Conservation (phyloP, 805 yeast species). For the Teunomyces funiuensis region DNA sequence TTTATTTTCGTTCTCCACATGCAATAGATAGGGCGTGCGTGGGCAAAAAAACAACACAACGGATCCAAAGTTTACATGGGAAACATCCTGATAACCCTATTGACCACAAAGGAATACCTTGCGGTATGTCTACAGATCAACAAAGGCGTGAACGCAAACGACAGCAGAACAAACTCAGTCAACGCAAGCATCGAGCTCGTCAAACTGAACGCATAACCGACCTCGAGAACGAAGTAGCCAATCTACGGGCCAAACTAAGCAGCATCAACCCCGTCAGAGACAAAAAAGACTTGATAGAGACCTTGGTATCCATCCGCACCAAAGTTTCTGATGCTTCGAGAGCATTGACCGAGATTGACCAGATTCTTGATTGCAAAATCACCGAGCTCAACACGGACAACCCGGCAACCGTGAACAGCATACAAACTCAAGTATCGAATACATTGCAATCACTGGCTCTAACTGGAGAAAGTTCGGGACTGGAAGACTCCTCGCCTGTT, state of each 20-base stretch:
- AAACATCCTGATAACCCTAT: neutral
- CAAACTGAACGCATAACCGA: constrained; percentile 1
- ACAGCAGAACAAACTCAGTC: constrained; percentile 5
- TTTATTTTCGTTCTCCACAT: constrained; percentile 1
- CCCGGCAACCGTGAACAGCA: neutral
- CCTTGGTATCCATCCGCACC: neutral
- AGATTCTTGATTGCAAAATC: constrained; percentile 1
- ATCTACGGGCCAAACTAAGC: neutral
- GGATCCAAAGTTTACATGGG: neutral
- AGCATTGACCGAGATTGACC: constrained; percentile 4
- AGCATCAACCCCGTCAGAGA: neutral
- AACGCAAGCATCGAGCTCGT: constrained; percentile 3
- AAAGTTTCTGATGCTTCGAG: constrained; percentile 3
- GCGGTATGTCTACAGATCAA: neutral
- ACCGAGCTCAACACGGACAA: neutral
- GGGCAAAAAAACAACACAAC: neutral
- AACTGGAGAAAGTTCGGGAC: neutral
- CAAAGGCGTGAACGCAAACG: constrained; percentile 1
- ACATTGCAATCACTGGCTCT: neutral
- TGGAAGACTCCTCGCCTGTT: neutral
- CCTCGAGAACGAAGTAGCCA: constrained; percentile 1
- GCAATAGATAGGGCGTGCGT: constrained; percentile 1
- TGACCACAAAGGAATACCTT: neutral
- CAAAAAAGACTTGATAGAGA: neutral
- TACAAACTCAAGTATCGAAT: neutral